Percentiles rank a stretch among this genome's conserved stretches.
Evolutionary conservation across 208 protist genomes (phyloP).

Genomic region (Angomonas ambiguus): DNA sequence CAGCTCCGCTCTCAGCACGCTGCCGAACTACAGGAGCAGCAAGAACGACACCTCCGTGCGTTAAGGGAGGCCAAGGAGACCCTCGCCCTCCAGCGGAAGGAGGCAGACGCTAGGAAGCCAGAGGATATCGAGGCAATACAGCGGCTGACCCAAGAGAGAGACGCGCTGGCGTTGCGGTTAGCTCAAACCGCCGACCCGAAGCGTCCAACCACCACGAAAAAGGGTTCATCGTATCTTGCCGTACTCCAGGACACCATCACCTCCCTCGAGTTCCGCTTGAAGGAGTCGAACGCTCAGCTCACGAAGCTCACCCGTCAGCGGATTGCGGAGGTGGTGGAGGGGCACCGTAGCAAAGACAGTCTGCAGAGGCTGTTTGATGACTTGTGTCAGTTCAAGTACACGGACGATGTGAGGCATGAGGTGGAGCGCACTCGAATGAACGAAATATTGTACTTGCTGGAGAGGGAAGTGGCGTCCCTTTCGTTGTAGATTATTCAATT

Average conservation of each 20-base stretch:
- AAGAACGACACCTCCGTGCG: neutral
- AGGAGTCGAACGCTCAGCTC: conserved; percentile 18
- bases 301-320: neutral
- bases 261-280: conserved; percentile 5
- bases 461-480: conserved; percentile 18
- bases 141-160: neutral
- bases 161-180: neutral
- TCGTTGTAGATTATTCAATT: neutral
- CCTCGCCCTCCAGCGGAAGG: no score
- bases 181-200: neutral
- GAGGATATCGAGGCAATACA: neutral
- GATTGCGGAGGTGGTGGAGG: neutral
- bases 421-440: conserved; percentile 48
- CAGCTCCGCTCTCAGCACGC: neutral
- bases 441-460: conserved; percentile 40
- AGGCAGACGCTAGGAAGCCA: no score
- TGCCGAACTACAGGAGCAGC: neutral
- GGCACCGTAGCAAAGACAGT: conserved; percentile 25
- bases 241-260: conserved; percentile 20
- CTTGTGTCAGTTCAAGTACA: conserved; percentile 48
- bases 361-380: conserved; percentile 38
- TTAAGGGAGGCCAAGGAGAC: neutral
- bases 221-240: neutral
- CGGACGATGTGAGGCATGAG: conserved; percentile 40
- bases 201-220: neutral